These are phyloP conservation scores for Selenicereus undatus DNA, from an alignment of 148 eudicot species.

Conservation along the genomic window DNA sequence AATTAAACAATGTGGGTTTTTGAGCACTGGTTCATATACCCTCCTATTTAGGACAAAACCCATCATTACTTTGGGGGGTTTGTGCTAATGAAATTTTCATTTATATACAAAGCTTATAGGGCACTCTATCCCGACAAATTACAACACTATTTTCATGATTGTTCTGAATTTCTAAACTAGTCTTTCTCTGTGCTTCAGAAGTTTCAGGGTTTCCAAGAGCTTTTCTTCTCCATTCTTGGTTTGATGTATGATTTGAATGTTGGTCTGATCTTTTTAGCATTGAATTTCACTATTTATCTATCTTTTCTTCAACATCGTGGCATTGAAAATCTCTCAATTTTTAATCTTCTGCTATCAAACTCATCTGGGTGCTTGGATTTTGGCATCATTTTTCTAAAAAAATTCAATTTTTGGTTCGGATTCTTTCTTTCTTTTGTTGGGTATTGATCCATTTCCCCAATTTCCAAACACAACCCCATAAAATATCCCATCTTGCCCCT, in stretches of 20 bases:
- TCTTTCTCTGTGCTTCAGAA: conserved; percentile 9
- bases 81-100: not conserved
- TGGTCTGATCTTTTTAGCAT: conserved; percentile 12
- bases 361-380: conserved; percentile 20
- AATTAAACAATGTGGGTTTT: conserved; percentile 20
- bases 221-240: conserved; percentile 16
- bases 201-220: conserved; percentile 10
- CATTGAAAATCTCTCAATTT: conserved; percentile 22
- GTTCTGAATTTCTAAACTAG: conserved; percentile 17
- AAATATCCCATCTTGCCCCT: conserved; percentile 10
- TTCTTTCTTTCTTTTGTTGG: conserved; percentile 4
- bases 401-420: conserved; percentile 8
- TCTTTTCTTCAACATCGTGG: not conserved
- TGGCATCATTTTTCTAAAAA: not conserved
- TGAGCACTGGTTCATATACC: conserved; percentile 23
- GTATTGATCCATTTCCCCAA: conserved; percentile 13
- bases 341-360: conserved; percentile 16
- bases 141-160: conserved; percentile 19
- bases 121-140: not conserved
- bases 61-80: conserved; percentile 6
- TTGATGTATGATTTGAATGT: conserved; percentile 19
- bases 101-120: conserved; percentile 4
- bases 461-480: conserved; percentile 12
- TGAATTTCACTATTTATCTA: not conserved
- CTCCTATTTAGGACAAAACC: conserved; percentile 9